Evolutionary conservation across 2,329 filamentous ascomycete species (phyloP), one percentile per base, ranked within the genome.

Genomic region (Aspergillus pseudotamarii): DNA sequence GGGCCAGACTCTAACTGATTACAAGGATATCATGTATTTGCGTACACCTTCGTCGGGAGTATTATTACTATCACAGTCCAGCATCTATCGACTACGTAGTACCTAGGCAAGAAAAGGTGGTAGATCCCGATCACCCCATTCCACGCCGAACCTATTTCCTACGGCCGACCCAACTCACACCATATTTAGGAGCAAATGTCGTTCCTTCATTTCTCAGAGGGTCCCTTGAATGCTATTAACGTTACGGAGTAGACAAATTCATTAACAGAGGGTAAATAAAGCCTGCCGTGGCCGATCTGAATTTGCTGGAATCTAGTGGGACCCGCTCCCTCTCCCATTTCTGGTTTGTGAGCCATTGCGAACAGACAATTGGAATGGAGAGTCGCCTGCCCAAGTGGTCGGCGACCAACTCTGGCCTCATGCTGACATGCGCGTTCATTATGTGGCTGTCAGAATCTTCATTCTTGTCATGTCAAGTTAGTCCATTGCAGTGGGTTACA

Each of bases 291-390:
- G 69, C 23, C 63, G 68, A 72, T 73, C 72, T 66, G 67, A 73
- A 72, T 72, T 71, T 70, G 57, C 65, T 66, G 64, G 62, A 70
- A 59, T 68, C 61, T 69, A 67, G 23, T 56, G 32, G 63, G 69
- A 66, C 69, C 72, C 69, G 66, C 69, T 61, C 34, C 60, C 30
- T 68, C 64, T 68, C 65, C 66, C 28, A 59, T 54, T 36, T 54
- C 51, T 36, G 30, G 51, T 36, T 54, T 54, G 51, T 38, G 30
- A 53, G 50, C 19, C 16, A 34, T 34, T 32, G 26, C 50, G 30
- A n/a, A 16, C 34, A 19, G 51, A 21, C 46, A 32, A 36, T 30
- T 32, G 62, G 41, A 57, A 46, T 61, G 23, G 11, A 53, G 26
- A 43, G 36, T 53, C 30, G 51, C 38, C 51, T 32, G 23, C 26